A percentile compares a stretch with the other conserved stretches of the same genome.
Evolutionary conservation across 2,329 filamentous ascomycete genomes (phyloP).

Genomic region (Sclerotiophoma versabilis): DNA sequence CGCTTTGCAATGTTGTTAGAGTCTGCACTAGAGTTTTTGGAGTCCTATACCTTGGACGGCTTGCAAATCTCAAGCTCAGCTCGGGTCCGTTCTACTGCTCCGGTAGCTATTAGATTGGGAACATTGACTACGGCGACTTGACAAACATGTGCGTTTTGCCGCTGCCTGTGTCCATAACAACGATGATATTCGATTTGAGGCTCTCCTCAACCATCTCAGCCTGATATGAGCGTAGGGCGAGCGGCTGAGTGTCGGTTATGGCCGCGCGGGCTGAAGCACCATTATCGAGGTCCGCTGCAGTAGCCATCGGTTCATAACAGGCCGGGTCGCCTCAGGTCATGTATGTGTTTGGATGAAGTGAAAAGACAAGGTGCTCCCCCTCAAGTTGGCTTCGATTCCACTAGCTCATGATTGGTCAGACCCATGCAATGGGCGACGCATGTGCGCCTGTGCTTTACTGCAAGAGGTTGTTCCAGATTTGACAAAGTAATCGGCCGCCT

Average conservation of each 20-base stretch:
- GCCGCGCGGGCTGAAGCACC: slow-evolving; percentile 9
- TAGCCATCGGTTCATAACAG: slow-evolving; percentile 1
- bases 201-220: slow-evolving; percentile 58
- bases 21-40: neutral
- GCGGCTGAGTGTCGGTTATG: slow-evolving; percentile 15
- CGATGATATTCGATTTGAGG: slow-evolving; percentile 55
- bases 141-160: slow-evolving; percentile 57
- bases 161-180: slow-evolving; percentile 59
- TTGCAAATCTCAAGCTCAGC: slow-evolving; percentile 51
- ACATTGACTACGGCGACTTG: neutral
- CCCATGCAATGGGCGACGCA: slow-evolving; percentile 5
- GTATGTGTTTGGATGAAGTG: neutral
- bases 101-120: slow-evolving; percentile 24
- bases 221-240: slow-evolving; percentile 55
- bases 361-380: slow-evolving; percentile 2
- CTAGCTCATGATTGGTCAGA: slow-evolving; percentile 14
- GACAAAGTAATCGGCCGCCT: neutral
- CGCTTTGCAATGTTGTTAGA: slow-evolving; percentile 34
- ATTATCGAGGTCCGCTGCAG: slow-evolving; percentile 4
- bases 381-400: neutral
- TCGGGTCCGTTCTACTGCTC: slow-evolving; percentile 54
- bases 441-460: neutral
- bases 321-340: neutral
- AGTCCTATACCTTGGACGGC: slow-evolving; percentile 43
- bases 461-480: neutral